Percentiles rank a stretch among this genome's conserved stretches.
These are phyloP conservation scores for Didymella pomorum DNA, from an alignment of 2,329 filamentous ascomycete genomes.

Conservation along the genomic window DNA sequence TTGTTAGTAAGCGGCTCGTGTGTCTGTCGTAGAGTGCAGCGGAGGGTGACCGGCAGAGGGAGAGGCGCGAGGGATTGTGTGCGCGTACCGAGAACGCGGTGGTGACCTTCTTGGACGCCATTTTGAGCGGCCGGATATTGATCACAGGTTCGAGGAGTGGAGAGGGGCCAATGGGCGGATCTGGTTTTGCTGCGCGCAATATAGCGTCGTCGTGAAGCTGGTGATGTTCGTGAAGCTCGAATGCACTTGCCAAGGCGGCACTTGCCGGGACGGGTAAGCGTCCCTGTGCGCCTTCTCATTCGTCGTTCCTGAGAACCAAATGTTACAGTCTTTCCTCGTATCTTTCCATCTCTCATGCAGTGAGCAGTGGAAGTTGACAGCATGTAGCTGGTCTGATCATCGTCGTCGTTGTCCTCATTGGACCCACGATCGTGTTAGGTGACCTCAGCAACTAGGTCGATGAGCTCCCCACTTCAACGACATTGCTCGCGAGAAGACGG, in stretches of 20 bases:
- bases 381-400: not conserved
- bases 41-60: slow-evolving; percentile 20
- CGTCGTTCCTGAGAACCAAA: not conserved
- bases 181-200: slow-evolving; percentile 28
- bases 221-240: slow-evolving; percentile 39
- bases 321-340: no score
- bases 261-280: slow-evolving; percentile 29
- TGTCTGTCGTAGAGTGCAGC: not conserved
- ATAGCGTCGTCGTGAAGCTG: slow-evolving; percentile 31
- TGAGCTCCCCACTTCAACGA: not conserved
- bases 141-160: slow-evolving; percentile 25
- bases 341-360: no score
- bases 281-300: slow-evolving; percentile 22
- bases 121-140: slow-evolving; percentile 31
- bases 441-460: not conserved
- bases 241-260: slow-evolving; percentile 31
- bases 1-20: slow-evolving; percentile 5
- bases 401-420: not conserved
- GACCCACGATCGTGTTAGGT: not conserved
- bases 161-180: slow-evolving; percentile 36
- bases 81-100: slow-evolving; percentile 42
- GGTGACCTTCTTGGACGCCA: slow-evolving; percentile 45
- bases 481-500: not conserved
- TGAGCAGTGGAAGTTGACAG: not conserved
- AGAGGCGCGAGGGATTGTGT: slow-evolving; percentile 10